A percentile compares a stretch with the other conserved stretches of the same genome.
phyloP scores from a whole-genome alignment of 2,329 filamentous ascomycete genomes.

The Trichoderma aggressivum region DNA sequence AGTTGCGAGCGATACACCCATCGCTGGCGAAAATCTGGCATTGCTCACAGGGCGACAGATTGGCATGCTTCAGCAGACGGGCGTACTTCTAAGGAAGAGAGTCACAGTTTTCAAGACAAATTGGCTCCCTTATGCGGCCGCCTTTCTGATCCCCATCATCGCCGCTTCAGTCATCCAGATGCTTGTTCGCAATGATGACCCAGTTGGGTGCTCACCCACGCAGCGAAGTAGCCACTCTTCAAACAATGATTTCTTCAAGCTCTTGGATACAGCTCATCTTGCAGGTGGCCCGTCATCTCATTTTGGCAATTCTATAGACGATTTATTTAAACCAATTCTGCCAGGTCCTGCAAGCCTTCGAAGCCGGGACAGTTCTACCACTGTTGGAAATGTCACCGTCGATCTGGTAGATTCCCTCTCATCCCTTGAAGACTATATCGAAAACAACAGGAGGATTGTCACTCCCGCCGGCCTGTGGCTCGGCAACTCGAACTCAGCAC shows the following conservation, averaged over 20 bases:
- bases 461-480: conserved; percentile 77
- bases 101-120: conserved; percentile 54
- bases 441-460: conserved; percentile 59
- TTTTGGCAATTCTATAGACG: conserved; percentile 17
- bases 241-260: conserved; percentile 21
- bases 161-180: conserved; percentile 71
- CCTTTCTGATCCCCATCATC: conserved; percentile 71
- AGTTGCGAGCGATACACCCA: neutral
- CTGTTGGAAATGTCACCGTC: conserved; percentile 20
- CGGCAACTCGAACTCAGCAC: conserved; percentile 51
- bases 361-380: neutral
- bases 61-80: conserved; percentile 56
- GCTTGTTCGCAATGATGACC: conserved; percentile 58
- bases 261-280: conserved; percentile 22
- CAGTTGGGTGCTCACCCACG: conserved; percentile 43
- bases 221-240: conserved; percentile 18
- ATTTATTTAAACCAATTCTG: conserved; percentile 20
- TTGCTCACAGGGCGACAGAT: conserved; percentile 56
- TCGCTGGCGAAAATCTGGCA: neutral
- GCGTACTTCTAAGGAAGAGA: conserved; percentile 63
- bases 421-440: conserved; percentile 64
- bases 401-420: conserved; percentile 47
- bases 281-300: conserved; percentile 27
- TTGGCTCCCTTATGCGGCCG: conserved; percentile 66
- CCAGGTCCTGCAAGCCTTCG: conserved; percentile 18